These are phyloP conservation scores for Collariella sp. DNA, from an alignment of 495 filamentous ascomycete genomes.

Conservation along the genomic window DNA sequence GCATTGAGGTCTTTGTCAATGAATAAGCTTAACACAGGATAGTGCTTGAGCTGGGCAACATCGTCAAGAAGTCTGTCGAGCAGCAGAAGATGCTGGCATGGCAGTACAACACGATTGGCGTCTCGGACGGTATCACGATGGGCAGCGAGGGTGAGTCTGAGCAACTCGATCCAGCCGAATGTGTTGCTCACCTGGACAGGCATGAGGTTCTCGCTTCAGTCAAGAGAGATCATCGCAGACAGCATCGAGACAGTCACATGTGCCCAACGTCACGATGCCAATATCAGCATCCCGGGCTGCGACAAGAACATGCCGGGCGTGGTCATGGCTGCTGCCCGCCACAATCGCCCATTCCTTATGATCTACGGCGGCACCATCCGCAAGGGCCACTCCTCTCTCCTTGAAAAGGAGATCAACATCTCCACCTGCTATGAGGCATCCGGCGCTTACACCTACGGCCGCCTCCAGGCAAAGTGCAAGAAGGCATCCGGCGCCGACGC, in stretches of 20 bases:
- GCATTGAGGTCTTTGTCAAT: neutral
- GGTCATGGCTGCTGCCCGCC: slow-evolving; percentile 60
- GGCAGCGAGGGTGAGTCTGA: slow-evolving; percentile 68
- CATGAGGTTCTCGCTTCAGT: slow-evolving; percentile 96
- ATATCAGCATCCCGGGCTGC: slow-evolving; percentile 89
- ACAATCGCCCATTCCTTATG: slow-evolving; percentile 75
- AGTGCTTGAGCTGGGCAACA: slow-evolving; percentile 83
- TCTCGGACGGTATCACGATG: slow-evolving; percentile 94
- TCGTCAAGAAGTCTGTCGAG: slow-evolving; percentile 74
- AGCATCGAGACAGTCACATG: slow-evolving; percentile 89
- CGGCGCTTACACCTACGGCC: slow-evolving; percentile 78
- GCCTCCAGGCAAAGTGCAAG: slow-evolving; percentile 38
- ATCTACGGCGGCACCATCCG: slow-evolving; percentile 86
- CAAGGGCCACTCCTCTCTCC: slow-evolving; percentile 69
- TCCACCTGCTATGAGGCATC: slow-evolving; percentile 83
- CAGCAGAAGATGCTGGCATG: slow-evolving; percentile 85
- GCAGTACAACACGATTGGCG: slow-evolving; percentile 91
- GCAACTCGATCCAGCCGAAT: neutral
- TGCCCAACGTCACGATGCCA: slow-evolving; percentile 83
- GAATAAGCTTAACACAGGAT: slow-evolving; percentile 2
- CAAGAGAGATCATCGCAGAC: slow-evolving; percentile 90
- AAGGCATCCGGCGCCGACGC: slow-evolving; percentile 28
- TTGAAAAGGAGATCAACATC: slow-evolving; percentile 80
- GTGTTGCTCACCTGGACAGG: slow-evolving; percentile 42
- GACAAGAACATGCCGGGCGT: slow-evolving; percentile 98